These are phyloP conservation scores for Phytophthora fragariaefolia DNA, from an alignment of 352 stramenopile species.

Conservation along the genomic window DNA sequence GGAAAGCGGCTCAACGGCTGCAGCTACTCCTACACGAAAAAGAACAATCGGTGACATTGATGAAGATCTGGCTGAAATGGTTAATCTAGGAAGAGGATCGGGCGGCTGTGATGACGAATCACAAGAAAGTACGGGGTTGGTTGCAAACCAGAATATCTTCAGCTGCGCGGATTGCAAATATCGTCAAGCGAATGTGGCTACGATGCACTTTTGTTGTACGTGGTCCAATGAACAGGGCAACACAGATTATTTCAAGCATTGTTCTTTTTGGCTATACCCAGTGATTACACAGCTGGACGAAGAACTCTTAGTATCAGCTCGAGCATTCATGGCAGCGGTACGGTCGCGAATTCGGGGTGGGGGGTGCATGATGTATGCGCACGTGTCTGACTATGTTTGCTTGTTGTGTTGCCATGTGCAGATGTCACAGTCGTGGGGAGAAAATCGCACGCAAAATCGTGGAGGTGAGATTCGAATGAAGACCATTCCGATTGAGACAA, in stretches of 20 bases:
- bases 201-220: constrained; percentile 90
- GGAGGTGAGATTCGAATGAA: constrained; percentile 84
- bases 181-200: constrained; percentile 74
- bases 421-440: constrained; percentile 73
- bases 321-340: constrained; percentile 81
- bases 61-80: constrained; percentile 60
- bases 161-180: constrained; percentile 88
- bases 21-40: constrained; percentile 36
- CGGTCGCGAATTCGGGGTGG: constrained; percentile 3
- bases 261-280: constrained; percentile 86
- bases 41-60: constrained; percentile 51
- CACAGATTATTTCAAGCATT: constrained; percentile 92
- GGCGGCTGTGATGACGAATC: constrained; percentile 28
- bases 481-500: constrained; percentile 83
- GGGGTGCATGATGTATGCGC: not conserved
- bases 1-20: constrained; percentile 31
- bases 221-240: constrained; percentile 91
- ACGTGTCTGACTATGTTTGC: constrained; percentile 13
- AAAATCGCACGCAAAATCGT: constrained; percentile 72
- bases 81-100: constrained; percentile 28
- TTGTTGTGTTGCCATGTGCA: constrained; percentile 29
- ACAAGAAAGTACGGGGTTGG: constrained; percentile 51
- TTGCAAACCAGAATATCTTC: constrained; percentile 76
- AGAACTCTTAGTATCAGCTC: constrained; percentile 78
- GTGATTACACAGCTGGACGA: constrained; percentile 88